Base-by-base conservation (phyloP, 768 basidiomycete species). In the Psilocybe sp. region DNA sequence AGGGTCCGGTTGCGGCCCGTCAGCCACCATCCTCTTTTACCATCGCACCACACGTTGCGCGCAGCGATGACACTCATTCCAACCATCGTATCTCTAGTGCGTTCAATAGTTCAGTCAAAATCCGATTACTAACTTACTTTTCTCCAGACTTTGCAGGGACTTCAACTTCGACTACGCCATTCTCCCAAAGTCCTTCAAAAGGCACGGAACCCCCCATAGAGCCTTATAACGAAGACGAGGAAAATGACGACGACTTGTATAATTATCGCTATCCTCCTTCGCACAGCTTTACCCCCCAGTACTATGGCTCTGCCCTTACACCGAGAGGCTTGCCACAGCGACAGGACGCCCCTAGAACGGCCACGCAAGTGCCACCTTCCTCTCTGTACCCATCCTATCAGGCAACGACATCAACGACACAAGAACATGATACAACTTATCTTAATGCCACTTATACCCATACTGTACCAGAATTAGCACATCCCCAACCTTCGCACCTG, bases 261-360 rank as follows among this genome's bases (percentile, higher is more conserved):
- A 48, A 49, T 4, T 49, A 51, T 51, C 54, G 35, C 36, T 54
- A 60, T 47, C 31, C 52, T 4, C 47, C 51, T 18, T 44, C 50
- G 5, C 41, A 51, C 40, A n/a, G 39, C 3, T 44, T 36, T 15
- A 48, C 49, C 8, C 53, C 55, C 14, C 47, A 47, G 20, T 47
- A 47, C 7, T 34, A 54, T 40, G 48, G 48, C 19, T 48, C 54
- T 8, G 51, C 55, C 31, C 38, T 49, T 16, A 60, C 58, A 10
- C 58, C 58, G 1, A 60, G 35, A 33, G 58, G 58, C 42, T n/a
- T 55, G 23, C 41, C 54, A 28, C 35, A 36, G 32, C 33, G n/a
- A 18, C 49, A 50, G 41, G 31, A 46, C 15, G n/a, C n/a, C n/a
- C 45, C 33, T 18, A 11, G 12, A 28, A 12, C 32, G 23, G 9